A percentile compares a stretch with the other conserved stretches of the same genome.
These are phyloP conservation scores for Brassica hybrid DNA, from an alignment of 441 rosid genomes.

Conservation along the genomic window DNA sequence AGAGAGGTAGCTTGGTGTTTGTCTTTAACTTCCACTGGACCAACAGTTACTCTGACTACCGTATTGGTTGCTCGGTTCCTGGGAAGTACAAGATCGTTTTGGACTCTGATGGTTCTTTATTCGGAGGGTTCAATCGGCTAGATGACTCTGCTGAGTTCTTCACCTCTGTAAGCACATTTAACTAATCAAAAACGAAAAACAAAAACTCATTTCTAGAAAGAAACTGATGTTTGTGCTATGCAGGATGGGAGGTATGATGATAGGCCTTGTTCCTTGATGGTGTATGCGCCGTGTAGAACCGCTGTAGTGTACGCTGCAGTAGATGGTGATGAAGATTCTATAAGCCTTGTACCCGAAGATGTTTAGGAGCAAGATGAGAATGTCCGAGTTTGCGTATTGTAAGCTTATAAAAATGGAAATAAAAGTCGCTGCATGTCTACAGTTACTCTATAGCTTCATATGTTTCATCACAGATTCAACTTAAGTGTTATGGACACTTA, in stretches of 20 bases:
- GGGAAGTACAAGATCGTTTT: no score
- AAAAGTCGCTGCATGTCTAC: neutral
- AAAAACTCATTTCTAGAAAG: neutral
- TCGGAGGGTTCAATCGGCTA: no score
- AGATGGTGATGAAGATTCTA: constrained; percentile 46
- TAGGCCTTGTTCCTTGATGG: constrained; percentile 77
- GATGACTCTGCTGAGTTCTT: no score
- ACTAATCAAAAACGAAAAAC: neutral
- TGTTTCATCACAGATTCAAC: neutral
- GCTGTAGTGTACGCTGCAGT: constrained; percentile 84
- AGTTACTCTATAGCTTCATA: constrained; percentile 4
- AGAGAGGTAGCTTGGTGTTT: no score
- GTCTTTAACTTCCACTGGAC: no score
- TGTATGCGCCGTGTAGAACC: constrained; percentile 87
- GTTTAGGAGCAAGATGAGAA: constrained; percentile 19
- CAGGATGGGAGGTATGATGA: constrained; percentile 85
- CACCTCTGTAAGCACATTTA: no score
- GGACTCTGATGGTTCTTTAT: no score
- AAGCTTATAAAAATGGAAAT: constrained; percentile 5
- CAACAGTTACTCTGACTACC: no score
- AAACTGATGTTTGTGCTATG: constrained; percentile 32
- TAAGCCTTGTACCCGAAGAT: constrained; percentile 33
- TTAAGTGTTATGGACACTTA: constrained; percentile 1
- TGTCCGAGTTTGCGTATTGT: constrained; percentile 28
- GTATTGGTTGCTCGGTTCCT: no score